These are phyloP conservation scores for Leishmania mexicana DNA, from an alignment of 208 protist species.

Conservation along the genomic window DNA sequence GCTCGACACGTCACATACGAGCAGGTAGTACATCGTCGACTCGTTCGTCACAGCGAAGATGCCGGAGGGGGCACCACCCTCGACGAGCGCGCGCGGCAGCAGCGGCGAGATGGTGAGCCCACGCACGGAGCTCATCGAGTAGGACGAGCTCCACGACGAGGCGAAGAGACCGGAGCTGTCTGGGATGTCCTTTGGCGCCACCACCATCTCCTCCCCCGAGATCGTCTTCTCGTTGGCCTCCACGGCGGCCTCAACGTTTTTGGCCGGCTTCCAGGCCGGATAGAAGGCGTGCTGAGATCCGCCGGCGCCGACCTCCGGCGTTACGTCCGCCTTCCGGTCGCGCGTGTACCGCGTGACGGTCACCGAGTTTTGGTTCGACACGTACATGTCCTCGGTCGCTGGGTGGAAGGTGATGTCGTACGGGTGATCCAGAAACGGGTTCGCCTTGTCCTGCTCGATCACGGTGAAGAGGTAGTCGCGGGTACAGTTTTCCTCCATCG, in stretches of 20 bases:
- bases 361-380: conserved; percentile 87
- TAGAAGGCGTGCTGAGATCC: background rate
- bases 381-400: conserved; percentile 66
- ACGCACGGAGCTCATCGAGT: conserved; percentile 77
- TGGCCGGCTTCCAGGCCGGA: conserved; percentile 43
- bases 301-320: background rate
- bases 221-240: conserved; percentile 10
- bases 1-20: conserved; percentile 79
- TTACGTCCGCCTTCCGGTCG: conserved; percentile 14
- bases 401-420: conserved; percentile 87
- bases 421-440: conserved; percentile 88
- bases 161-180: conserved; percentile 73
- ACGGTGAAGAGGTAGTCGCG: conserved; percentile 88
- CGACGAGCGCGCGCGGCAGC: conserved; percentile 69
- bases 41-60: conserved; percentile 47
- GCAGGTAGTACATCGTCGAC: conserved; percentile 66
- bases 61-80: conserved; percentile 57
- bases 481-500: conserved; percentile 67
- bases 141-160: conserved; percentile 72
- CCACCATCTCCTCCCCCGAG: conserved; percentile 4
- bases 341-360: conserved; percentile 76
- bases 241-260: conserved; percentile 50
- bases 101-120: conserved; percentile 78
- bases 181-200: conserved; percentile 27
- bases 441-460: conserved; percentile 43